A percentile compares a stretch with the other conserved stretches of the same genome.
These are phyloP conservation scores for Solanum lycopersicoides DNA, from an alignment of 257 asterid species.

Conservation along the genomic window DNA sequence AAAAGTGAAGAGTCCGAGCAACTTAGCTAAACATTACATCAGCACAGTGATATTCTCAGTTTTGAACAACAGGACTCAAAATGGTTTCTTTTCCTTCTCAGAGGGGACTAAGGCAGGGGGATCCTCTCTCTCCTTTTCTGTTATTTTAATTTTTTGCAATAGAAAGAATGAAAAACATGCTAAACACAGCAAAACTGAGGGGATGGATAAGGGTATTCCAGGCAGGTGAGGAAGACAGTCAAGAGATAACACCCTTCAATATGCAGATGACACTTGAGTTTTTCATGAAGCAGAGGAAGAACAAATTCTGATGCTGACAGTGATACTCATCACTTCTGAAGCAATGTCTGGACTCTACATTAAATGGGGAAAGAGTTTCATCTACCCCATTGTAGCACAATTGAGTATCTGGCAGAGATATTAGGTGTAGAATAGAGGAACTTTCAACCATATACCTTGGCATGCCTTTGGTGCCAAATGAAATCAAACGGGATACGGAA, in stretches of 20 bases:
- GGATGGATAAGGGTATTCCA: neutral
- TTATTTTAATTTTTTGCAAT: neutral
- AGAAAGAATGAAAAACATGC: neutral
- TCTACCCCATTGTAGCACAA: neutral
- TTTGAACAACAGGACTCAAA: neutral
- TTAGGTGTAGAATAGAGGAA: neutral
- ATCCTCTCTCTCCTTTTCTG: neutral
- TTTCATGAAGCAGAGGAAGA: neutral
- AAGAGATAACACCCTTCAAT: neutral
- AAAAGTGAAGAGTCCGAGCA: too few relatives aligned
- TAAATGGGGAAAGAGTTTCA: neutral
- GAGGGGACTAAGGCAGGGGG: neutral
- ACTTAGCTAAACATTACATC: neutral
- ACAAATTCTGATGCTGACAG: neutral
- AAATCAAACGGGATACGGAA: neutral
- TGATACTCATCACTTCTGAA: neutral
- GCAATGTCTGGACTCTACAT: neutral
- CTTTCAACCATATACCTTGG: neutral
- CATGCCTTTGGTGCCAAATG: neutral
- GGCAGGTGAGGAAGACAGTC: neutral
- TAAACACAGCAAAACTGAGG: neutral
- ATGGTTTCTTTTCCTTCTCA: neutral
- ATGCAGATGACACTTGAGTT: neutral
- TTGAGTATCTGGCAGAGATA: neutral
- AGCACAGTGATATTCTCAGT: neutral